Conservation (phyloP, 768 basidiomycete species). For the Suillus occidentalis region DNA sequence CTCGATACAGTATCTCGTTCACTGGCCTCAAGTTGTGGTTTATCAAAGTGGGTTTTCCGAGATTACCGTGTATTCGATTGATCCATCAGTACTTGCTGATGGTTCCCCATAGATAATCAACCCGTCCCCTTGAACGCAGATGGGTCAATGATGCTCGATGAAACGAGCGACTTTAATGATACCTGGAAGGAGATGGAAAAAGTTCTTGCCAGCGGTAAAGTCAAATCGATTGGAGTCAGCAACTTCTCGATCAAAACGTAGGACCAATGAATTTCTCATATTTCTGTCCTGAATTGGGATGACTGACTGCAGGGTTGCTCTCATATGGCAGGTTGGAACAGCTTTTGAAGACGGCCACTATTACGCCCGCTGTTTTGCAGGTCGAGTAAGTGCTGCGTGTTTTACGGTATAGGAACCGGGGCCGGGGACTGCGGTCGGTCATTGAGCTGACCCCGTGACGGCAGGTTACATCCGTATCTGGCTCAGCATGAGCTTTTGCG, state of each 20-base stretch:
- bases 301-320: not conserved
- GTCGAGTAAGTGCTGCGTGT: conserved; percentile 20
- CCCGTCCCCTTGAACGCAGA: conserved; percentile 20
- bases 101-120: conserved; percentile 10
- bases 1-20: conserved; percentile 36
- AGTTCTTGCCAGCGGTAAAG: conserved; percentile 37
- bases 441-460: conserved; percentile 15
- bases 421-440: conserved; percentile 38
- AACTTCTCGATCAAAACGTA: conserved; percentile 54
- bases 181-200: conserved; percentile 34
- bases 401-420: conserved; percentile 25
- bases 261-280: conserved; percentile 30
- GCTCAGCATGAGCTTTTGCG: conserved; percentile 42
- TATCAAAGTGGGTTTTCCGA: conserved; percentile 15
- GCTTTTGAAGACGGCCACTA: conserved; percentile 22
- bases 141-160: conserved; percentile 17
- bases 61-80: not conserved
- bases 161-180: conserved; percentile 33
- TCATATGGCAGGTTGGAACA: conserved; percentile 5
- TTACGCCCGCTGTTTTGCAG: conserved; percentile 49
- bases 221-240: conserved; percentile 53
- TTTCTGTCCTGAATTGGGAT: conserved; percentile 16
- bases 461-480: conserved; percentile 35
- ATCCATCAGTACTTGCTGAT: not conserved
- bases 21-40: conserved; percentile 35